Base-by-base conservation (phyloP, 2,329 filamentous ascomycete genomes). In the Claviceps paspali region DNA sequence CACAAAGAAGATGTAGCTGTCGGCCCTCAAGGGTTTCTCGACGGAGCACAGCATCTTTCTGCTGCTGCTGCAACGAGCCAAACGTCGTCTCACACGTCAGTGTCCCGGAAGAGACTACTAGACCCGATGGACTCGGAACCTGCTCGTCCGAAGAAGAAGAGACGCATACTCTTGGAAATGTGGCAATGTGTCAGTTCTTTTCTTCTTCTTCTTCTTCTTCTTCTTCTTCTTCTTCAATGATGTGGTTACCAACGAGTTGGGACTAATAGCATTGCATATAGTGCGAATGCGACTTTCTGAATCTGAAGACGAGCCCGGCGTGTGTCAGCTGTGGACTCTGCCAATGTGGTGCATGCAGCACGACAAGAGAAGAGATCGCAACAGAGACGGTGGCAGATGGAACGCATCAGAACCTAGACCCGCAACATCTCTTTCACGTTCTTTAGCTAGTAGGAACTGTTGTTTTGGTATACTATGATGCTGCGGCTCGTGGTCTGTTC, bases 1-100 rank as follows among this genome's bases (percentile, higher is more conserved):
- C 49, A 58, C 15, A 45, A 61, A 10, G 9, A 44, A 46, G 18
- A 34, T 39, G 15, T 5, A 37, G 7, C 11, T 12, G 12, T 18
- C 24, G 3, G 9, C n/a, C 10, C 12, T 14, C 22, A 17, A 14
- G 22, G 24, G 23, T 35, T 39, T 5, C 40, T 41, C 10, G 38
- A 43, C 21, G 47, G 46, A 18, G 24, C 30, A 35, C 28, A 6
- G 41, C 43, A n/a, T n/a, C n/a, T 7, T 47, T 43, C 18, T 34
- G 5, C 23, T 11, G 24, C 9, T 15, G 33, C n/a, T 12, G 19
- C 23, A 3, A 17, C 29, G 29, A 29, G 30, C 26, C 15, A 15
- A 21, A 26, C 22, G 4, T 12, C 4, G 2, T 10, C n/a, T 10
- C 22, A 22, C 10, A 12, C n/a, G 17, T 22, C 9, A 26, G 28